These are phyloP conservation scores for Calonectria fujianensis DNA, from an alignment of 2,329 filamentous ascomycete genomes.

Conservation along the genomic window DNA sequence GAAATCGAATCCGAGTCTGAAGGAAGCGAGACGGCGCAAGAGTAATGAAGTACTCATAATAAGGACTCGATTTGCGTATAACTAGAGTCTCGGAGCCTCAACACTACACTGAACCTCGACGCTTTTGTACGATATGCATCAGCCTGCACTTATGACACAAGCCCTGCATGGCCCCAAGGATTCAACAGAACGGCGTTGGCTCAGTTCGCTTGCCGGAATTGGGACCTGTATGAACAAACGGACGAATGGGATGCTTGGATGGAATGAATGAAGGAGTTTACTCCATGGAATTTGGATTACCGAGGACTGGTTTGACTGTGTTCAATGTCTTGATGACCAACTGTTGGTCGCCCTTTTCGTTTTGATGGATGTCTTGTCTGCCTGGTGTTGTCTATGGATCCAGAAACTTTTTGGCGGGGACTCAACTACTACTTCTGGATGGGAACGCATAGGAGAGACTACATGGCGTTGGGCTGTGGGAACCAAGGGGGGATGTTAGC, in stretches of 20 bases:
- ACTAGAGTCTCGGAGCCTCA: not conserved
- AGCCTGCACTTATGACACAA: constrained; percentile 44
- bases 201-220: constrained; percentile 18
- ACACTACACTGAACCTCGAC: constrained; percentile 12
- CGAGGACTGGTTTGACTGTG: constrained; percentile 25
- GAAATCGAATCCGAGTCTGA: constrained; percentile 44
- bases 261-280: constrained; percentile 35
- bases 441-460: constrained; percentile 47
- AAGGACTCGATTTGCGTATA: not conserved
- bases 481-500: constrained; percentile 42
- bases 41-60: constrained; percentile 31
- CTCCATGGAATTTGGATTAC: constrained; percentile 29
- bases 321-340: not conserved
- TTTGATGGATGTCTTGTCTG: constrained; percentile 30
- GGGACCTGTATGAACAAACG: constrained; percentile 9
- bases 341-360: constrained; percentile 15
- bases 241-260: constrained; percentile 25
- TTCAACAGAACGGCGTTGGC: constrained; percentile 42
- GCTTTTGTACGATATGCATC: constrained; percentile 49
- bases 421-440: constrained; percentile 34
- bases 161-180: constrained; percentile 37
- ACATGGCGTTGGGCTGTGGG: constrained; percentile 53
- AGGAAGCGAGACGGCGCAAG: constrained; percentile 57
- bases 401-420: constrained; percentile 28
- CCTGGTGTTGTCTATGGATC: constrained; percentile 35